Evolutionary conservation across 495 filamentous ascomycete genomes (phyloP).

Genomic region (Penicillium pancosmium): DNA sequence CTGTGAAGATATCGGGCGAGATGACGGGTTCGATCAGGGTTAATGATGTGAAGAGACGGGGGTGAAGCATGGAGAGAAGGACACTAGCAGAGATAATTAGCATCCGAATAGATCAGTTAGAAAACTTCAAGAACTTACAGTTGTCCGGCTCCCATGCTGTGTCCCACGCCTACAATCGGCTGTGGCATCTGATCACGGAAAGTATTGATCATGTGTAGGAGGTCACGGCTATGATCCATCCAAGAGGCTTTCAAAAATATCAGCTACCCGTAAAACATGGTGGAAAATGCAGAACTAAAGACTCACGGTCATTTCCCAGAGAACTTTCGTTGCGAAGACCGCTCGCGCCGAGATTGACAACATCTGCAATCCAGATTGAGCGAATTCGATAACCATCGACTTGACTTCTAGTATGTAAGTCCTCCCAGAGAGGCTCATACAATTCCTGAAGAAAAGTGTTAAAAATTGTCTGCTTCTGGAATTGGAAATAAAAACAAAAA

Average conservation of each 20-base stretch:
- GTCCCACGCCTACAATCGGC: conserved; percentile 75
- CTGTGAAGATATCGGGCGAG: conserved; percentile 8
- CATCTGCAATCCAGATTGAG: conserved; percentile 74
- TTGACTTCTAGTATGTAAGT: conserved; percentile 52
- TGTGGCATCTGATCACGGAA: conserved; percentile 72
- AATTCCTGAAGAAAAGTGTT: conserved; percentile 53
- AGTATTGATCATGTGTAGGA: conserved; percentile 73
- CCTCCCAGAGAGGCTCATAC: conserved; percentile 77
- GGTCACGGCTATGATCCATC: conserved; percentile 76
- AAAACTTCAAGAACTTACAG: conserved; percentile 33
- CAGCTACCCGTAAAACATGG: too few relatives aligned
- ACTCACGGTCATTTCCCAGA: conserved; percentile 66
- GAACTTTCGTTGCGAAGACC: conserved; percentile 66
- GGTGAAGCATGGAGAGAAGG: conserved; percentile 65
- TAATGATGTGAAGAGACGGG: conserved; percentile 67
- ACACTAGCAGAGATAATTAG: conserved; percentile 18
- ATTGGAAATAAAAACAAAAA: background rate
- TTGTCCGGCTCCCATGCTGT: conserved; percentile 74
- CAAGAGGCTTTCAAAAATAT: conserved; percentile 52
- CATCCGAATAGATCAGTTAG: background rate
- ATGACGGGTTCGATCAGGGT: conserved; percentile 71
- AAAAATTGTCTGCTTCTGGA: background rate
- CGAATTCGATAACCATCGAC: conserved; percentile 56
- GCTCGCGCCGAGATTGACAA: conserved; percentile 67
- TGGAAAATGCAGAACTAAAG: background rate